phyloP scores from a whole-genome alignment of 2,329 filamentous ascomycete genomes.

The Aspergillus carbonarius region DNA sequence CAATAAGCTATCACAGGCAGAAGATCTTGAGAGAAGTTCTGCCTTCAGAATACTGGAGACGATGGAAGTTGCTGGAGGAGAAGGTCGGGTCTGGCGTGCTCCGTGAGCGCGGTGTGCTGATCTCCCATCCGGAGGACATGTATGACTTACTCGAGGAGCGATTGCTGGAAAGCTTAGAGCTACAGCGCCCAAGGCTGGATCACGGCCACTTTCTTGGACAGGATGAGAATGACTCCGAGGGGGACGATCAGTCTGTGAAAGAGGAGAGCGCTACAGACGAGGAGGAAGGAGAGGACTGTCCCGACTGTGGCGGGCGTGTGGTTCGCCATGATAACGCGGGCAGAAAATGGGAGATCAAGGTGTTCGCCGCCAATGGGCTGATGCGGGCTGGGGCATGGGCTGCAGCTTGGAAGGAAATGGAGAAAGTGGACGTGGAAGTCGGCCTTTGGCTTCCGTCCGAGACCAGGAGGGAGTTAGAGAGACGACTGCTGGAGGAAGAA shows the following conservation, averaged over 20 bases:
- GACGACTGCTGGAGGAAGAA: conserved; percentile 44
- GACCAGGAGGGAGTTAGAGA: conserved; percentile 52
- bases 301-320: conserved; percentile 52
- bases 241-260: conserved; percentile 26
- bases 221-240: conserved; percentile 29
- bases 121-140: conserved; percentile 62
- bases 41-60: conserved; percentile 45
- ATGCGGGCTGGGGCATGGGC: conserved; percentile 91
- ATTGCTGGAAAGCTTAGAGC: conserved; percentile 59
- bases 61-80: conserved; percentile 55
- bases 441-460: conserved; percentile 64
- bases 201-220: conserved; percentile 57
- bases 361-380: conserved; percentile 91
- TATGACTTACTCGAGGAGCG: conserved; percentile 64
- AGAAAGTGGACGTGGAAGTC: conserved; percentile 93
- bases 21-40: conserved; percentile 52
- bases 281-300: conserved; percentile 46
- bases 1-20: conserved; percentile 33
- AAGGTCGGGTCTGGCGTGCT: conserved; percentile 55
- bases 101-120: conserved; percentile 58
- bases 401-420: conserved; percentile 96
- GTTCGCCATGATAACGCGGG: conserved; percentile 46
- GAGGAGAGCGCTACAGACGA: conserved; percentile 38
- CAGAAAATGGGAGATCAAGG: conserved; percentile 67
- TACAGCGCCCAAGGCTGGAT: conserved; percentile 55